Conservation (phyloP, 164 flowering plant species). For the Chimonanthus praecox region DNA sequence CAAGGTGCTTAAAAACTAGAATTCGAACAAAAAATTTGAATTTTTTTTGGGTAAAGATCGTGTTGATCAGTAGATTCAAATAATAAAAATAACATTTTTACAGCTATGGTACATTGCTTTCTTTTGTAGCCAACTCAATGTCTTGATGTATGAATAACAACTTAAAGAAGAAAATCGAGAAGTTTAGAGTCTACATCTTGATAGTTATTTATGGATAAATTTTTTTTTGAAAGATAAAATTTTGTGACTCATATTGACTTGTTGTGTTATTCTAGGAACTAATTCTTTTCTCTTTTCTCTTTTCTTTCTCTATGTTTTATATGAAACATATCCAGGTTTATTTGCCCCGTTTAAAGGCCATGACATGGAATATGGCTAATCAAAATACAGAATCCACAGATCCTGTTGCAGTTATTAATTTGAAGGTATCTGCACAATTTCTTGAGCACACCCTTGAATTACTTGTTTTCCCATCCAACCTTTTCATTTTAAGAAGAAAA, state of each 20-base stretch:
- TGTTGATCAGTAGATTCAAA: no score
- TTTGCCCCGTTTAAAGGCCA: conserved; percentile 47
- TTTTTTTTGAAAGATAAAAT: background rate
- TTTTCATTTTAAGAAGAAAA: background rate
- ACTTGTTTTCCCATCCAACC: background rate
- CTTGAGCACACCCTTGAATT: background rate
- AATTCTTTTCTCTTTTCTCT: background rate
- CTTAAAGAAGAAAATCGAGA: no score
- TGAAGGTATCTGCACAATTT: conserved; percentile 34
- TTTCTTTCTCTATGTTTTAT: background rate
- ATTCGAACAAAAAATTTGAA: no score
- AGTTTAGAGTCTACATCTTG: background rate
- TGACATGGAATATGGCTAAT: conserved; percentile 59
- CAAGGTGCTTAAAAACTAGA: no score
- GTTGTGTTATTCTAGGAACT: background rate
- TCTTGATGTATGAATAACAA: no score
- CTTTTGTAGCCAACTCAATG: no score
- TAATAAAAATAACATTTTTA: no score
- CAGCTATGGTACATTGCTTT: no score
- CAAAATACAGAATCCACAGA: conserved; percentile 29
- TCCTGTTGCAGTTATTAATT: conserved; percentile 46
- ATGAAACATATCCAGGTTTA: conserved; percentile 26
- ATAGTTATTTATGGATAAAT: no score
- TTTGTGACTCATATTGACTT: background rate
- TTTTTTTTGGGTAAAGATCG: no score